Percentiles rank a stretch among this genome's conserved stretches.
These are phyloP conservation scores for Sechiopsis laciniata DNA, from an alignment of 306 rosid species.

Conservation along the genomic window DNA sequence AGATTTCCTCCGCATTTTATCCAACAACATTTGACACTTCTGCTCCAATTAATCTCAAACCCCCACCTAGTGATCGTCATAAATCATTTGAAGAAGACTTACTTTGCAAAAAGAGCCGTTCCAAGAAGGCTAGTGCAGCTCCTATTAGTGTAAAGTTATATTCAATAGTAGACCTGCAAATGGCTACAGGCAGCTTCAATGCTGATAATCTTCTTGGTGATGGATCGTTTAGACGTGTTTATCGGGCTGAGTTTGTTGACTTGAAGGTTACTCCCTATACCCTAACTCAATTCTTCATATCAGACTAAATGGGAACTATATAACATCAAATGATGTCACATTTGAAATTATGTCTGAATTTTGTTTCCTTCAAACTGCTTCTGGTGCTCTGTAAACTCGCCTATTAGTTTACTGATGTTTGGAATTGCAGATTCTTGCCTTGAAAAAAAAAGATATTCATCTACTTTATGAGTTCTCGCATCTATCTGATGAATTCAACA, in stretches of 20 bases:
- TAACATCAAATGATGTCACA: neutral
- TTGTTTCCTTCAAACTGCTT: neutral
- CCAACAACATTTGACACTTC: constrained; percentile 49
- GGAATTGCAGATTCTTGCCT: constrained; percentile 68
- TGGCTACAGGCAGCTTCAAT: constrained; percentile 93
- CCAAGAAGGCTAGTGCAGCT: constrained; percentile 46
- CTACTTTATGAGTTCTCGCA: constrained; percentile 76
- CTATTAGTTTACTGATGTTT: constrained; percentile 16
- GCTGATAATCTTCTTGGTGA: constrained; percentile 84
- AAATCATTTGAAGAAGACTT: constrained; percentile 78
- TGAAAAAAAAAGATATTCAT: constrained; percentile 77
- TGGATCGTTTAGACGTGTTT: constrained; percentile 93
- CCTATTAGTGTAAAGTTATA: constrained; percentile 65
- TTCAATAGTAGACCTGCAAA: constrained; percentile 88
- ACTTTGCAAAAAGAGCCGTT: constrained; percentile 48
- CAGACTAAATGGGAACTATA: neutral
- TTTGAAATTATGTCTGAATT: neutral
- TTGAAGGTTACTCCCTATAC: constrained; percentile 54
- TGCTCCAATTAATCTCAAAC: constrained; percentile 57
- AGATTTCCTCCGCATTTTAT: constrained; percentile 46
- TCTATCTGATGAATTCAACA: constrained; percentile 20
- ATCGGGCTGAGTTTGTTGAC: constrained; percentile 78
- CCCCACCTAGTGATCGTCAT: constrained; percentile 77
- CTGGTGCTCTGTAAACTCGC: neutral
- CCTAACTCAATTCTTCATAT: constrained; percentile 5